Conservation (phyloP, 495 filamentous ascomycete species). For the Wilcoxina mikolae region DNA sequence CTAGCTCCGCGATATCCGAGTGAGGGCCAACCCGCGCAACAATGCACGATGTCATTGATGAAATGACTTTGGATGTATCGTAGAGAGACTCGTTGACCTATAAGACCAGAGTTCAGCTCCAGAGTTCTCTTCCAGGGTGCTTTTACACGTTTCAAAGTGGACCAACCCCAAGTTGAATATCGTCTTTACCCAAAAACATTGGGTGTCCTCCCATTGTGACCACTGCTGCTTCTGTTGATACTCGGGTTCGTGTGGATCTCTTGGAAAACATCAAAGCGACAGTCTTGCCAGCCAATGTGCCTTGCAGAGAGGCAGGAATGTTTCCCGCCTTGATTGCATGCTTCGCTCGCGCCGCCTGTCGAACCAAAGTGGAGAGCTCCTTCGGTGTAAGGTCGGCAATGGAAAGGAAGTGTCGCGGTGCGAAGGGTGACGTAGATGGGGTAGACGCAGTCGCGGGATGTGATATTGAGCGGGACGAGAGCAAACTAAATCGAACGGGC, state of each 20-base stretch:
- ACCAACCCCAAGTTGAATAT: conserved; percentile 83
- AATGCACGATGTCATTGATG: conserved; percentile 80
- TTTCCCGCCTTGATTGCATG: conserved; percentile 54
- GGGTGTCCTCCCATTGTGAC: conserved; percentile 74
- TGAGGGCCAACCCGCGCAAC: conserved; percentile 80
- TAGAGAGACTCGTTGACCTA: conserved; percentile 77
- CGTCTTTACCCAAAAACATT: conserved; percentile 87
- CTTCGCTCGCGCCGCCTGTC: conserved; percentile 65
- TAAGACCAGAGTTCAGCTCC: not conserved
- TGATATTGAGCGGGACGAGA: not conserved
- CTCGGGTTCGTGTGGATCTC: conserved; percentile 76
- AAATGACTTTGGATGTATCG: conserved; percentile 79
- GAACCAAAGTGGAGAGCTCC: conserved; percentile 68
- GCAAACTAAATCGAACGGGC: not conserved
- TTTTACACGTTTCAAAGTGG: not conserved
- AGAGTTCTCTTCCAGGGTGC: not conserved
- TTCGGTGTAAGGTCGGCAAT: conserved; percentile 67
- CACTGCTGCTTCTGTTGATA: conserved; percentile 81
- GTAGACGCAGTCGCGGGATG: not conserved
- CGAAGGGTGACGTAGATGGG: not conserved
- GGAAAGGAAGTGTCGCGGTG: conserved; percentile 71
- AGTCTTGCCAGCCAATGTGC: conserved; percentile 54
- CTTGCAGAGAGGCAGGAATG: conserved; percentile 37
- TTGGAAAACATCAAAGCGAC: conserved; percentile 95
- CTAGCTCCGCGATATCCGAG: conserved; percentile 61